A percentile compares a stretch with the other conserved stretches of the same genome.
phyloP scores from a whole-genome alignment of 352 stramenopile genomes.

The Plasmopara halstedii region DNA sequence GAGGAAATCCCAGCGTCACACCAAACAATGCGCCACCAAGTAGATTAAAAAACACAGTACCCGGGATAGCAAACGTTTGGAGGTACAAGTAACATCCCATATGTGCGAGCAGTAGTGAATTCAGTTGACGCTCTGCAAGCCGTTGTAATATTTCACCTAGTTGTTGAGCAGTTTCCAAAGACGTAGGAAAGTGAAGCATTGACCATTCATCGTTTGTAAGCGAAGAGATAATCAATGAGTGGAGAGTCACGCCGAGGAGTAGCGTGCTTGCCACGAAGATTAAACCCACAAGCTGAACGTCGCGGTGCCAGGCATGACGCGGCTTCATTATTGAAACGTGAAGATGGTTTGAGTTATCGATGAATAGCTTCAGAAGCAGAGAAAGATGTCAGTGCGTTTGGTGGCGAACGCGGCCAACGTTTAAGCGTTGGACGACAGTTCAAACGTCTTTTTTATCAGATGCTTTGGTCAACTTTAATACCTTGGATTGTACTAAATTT shows the following conservation, averaged over 20 bases:
- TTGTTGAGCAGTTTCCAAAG: slow-evolving; percentile 48
- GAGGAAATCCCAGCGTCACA: slow-evolving; percentile 54
- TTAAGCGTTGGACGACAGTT: slow-evolving; percentile 6
- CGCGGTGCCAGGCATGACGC: slow-evolving; percentile 32
- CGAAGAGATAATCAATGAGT: slow-evolving; percentile 45
- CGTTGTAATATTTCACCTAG: slow-evolving; percentile 55
- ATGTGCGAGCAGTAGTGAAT: slow-evolving; percentile 52
- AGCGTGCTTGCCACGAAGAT: slow-evolving; percentile 34
- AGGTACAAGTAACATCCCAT: slow-evolving; percentile 70
- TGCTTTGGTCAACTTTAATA: no score
- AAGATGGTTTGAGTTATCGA: slow-evolving; percentile 3
- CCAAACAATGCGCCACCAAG: slow-evolving; percentile 67
- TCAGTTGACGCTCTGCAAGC: slow-evolving; percentile 33
- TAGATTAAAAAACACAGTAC: slow-evolving; percentile 77
- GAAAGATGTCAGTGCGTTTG: slow-evolving; percentile 14
- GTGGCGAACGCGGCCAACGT: slow-evolving; percentile 7
- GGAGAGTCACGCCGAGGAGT: slow-evolving; percentile 31
- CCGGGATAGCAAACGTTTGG: slow-evolving; percentile 74
- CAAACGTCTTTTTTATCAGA: no score
- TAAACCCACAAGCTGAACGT: slow-evolving; percentile 39
- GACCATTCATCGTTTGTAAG: slow-evolving; percentile 49
- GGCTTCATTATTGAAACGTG: background rate
- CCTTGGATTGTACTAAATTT: no score
- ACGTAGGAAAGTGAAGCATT: slow-evolving; percentile 48
- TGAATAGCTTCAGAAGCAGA: slow-evolving; percentile 3